Conservation (phyloP, 1,284 basidiomycete genomes). For the Microbotryum intermedium region DNA sequence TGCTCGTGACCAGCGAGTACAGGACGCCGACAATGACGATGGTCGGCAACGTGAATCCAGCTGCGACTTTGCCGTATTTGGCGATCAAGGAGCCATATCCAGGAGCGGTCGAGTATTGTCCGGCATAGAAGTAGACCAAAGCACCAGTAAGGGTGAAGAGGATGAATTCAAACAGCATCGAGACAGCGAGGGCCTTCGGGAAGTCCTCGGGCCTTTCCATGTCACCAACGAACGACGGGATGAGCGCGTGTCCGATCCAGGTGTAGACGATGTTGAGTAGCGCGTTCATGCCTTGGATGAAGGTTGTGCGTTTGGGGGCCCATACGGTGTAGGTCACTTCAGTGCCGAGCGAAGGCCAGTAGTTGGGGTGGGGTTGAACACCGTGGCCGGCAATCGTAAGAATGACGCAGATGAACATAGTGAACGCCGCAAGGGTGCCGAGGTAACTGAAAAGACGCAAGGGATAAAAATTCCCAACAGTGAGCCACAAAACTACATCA, state of each 20-base stretch:
- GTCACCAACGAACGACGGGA: constrained; percentile 45
- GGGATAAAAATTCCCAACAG: background rate
- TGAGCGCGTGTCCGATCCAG: constrained; percentile 54
- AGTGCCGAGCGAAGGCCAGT: constrained; percentile 19
- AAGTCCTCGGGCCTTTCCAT: constrained; percentile 57
- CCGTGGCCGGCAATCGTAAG: constrained; percentile 27
- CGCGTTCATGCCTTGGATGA: constrained; percentile 48
- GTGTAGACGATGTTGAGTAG: constrained; percentile 44
- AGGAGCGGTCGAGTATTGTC: constrained; percentile 29
- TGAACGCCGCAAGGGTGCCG: background rate
- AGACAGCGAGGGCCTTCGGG: constrained; percentile 40
- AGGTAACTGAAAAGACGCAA: background rate
- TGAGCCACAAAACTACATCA: background rate
- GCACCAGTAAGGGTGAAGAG: constrained; percentile 56
- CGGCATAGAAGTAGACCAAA: constrained; percentile 50
- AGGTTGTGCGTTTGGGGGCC: constrained; percentile 46
- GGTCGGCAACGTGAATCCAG: constrained; percentile 47
- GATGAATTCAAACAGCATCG: constrained; percentile 50
- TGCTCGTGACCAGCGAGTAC: constrained; percentile 43
- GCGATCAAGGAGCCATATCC: constrained; percentile 43
- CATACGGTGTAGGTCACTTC: constrained; percentile 34
- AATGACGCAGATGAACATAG: constrained; percentile 30
- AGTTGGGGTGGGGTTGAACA: constrained; percentile 7
- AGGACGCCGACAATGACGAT: constrained; percentile 43
- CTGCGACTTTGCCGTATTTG: constrained; percentile 31